Percentiles rank a stretch among this genome's conserved stretches.
Conservation (phyloP, 1,284 basidiomycete genomes). For the Ustilago hordei region DNA sequence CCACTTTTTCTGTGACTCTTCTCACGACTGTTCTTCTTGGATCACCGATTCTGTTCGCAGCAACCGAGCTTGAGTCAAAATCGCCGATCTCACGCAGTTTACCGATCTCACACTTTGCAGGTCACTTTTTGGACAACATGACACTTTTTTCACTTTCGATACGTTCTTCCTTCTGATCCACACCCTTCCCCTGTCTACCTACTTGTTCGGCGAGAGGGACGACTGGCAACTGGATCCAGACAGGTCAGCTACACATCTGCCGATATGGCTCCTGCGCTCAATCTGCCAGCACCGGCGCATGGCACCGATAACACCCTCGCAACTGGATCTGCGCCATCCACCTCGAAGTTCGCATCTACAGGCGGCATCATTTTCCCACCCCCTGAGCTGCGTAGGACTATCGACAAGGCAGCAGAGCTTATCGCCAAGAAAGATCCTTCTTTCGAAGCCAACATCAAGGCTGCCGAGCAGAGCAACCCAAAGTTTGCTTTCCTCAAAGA, state of each 20-base stretch:
- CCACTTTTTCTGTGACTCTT: no score
- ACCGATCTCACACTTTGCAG: slow-evolving; percentile 6
- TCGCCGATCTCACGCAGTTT: slow-evolving; percentile 20
- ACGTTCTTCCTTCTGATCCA: not conserved
- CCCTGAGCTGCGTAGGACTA: slow-evolving; percentile 78
- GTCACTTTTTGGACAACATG: slow-evolving; percentile 8
- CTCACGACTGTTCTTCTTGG: slow-evolving; percentile 14
- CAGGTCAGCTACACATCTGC: not conserved
- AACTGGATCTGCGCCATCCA: slow-evolving; percentile 21
- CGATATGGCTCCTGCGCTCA: slow-evolving; percentile 54
- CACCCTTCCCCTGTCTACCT: not conserved
- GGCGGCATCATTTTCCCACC: slow-evolving; percentile 70
- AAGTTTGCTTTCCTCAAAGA: slow-evolving; percentile 65
- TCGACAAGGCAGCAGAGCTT: slow-evolving; percentile 94
- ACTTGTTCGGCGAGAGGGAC: not conserved
- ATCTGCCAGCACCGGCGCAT: slow-evolving; percentile 59
- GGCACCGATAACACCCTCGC: slow-evolving; percentile 46
- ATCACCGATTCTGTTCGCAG: slow-evolving; percentile 27
- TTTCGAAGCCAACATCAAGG: slow-evolving; percentile 66
- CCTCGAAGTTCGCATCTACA: slow-evolving; percentile 51
- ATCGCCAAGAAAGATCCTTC: slow-evolving; percentile 75
- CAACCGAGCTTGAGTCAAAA: slow-evolving; percentile 15
- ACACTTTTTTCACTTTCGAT: slow-evolving; percentile 12
- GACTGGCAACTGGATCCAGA: not conserved
- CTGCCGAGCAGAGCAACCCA: slow-evolving; percentile 58